Base-by-base conservation (phyloP, 2,329 filamentous ascomycete species). In the Kalmusia sp. region DNA sequence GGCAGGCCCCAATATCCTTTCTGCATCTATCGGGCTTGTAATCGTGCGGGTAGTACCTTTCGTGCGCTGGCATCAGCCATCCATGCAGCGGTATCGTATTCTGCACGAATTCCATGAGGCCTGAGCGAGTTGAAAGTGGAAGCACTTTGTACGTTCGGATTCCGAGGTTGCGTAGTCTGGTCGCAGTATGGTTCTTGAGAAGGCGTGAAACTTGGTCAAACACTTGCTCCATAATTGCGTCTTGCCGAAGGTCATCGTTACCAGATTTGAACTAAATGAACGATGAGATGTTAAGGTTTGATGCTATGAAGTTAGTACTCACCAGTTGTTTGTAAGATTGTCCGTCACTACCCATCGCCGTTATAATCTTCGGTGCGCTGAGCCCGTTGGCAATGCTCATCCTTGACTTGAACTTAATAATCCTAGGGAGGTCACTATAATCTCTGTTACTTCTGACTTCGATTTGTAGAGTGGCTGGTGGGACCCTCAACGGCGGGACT, bases 211-310 rank as follows among this genome's bases (percentile, higher is more conserved):
- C 95, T 75, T 96, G 92, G 53, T 93, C 91, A 72, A 99, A 99
- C 1, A 99, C 95, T 76, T 99, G 95, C 75, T 99, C 96, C 96
- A 99, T 99, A 80, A 87, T 99, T 38, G 93, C 92, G 68, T 99
- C 95, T 77, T 99, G 95, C 7, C 96, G 90, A 11, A 99, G 83
- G 70, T 99, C 93, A 72, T 99, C 95, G 68, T 93, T 93, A 15
- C 95, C 93, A 57, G 92, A 92, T 80, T 99, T 99, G 70, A 96
- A 87, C 81, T 87, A n/a, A 12, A n/a, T 25, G 21, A 24, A 27
- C n/a, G 17, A 21, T 37, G 25, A 9, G 19, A 28, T n/a, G n/a
- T n/a, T n/a, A 24, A 21, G 22, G 19, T 47, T 28, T 15, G 21
- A 24, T 6, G 19, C 2, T 3, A 17, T 37, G 21, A 25, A 12